Percentiles rank a stretch among this genome's conserved stretches.
Evolutionary conservation across 1,284 basidiomycete species (phyloP).

Genomic region (Pterulicium gracile): DNA sequence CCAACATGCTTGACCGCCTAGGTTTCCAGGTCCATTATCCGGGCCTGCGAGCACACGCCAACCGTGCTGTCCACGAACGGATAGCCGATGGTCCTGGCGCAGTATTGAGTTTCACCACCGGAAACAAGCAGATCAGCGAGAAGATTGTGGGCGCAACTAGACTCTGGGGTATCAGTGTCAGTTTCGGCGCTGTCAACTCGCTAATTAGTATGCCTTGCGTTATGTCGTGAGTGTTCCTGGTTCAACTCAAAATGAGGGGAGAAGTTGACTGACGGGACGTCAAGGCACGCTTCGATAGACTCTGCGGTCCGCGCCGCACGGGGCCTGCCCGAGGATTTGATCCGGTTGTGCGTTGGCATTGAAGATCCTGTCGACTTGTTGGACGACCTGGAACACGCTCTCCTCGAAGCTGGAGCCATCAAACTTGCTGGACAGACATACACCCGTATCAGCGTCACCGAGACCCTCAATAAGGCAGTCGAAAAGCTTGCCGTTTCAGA

Average conservation of each 20-base stretch:
- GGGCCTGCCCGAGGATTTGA: conserved; percentile 94
- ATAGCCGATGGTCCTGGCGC: conserved; percentile 89
- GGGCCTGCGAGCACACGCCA: conserved; percentile 77
- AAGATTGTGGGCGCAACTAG: conserved; percentile 87
- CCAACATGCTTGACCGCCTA: conserved; percentile 76
- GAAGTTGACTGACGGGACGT: conserved; percentile 8
- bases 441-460: conserved; percentile 16
- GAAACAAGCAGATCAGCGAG: conserved; percentile 85
- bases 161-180: conserved; percentile 96
- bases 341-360: conserved; percentile 96
- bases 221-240: conserved; percentile 77
- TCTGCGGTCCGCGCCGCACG: conserved; percentile 86
- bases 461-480: conserved; percentile 49
- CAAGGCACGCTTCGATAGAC: conserved; percentile 94
- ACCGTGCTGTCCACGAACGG: conserved; percentile 78
- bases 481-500: conserved; percentile 45
- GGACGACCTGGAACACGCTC: conserved; percentile 89
- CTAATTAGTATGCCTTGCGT: conserved; percentile 99
- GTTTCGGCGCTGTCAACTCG: conserved; percentile 97
- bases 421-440: conserved; percentile 21
- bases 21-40: conserved; percentile 96
- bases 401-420: conserved; percentile 89
- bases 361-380: conserved; percentile 91
- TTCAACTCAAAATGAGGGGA: conserved; percentile 3
- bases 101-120: conserved; percentile 92